phyloP scores from a whole-genome alignment of 2,329 filamentous ascomycete species.

The Neurospora sp. region DNA sequence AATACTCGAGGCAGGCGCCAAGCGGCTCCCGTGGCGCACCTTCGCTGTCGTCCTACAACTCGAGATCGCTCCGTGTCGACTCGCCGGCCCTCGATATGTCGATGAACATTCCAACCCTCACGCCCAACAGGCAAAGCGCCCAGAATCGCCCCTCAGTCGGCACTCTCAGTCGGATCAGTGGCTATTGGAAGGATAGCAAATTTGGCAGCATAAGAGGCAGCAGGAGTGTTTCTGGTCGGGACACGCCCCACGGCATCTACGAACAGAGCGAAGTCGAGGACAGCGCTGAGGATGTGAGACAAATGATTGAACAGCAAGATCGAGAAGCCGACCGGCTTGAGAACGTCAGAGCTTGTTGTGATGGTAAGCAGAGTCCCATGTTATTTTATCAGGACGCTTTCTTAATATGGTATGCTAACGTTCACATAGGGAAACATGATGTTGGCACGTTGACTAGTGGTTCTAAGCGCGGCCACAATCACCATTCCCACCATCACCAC shows the following conservation, averaged over 20 bases:
- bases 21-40: conserved; percentile 44
- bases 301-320: conserved; percentile 71
- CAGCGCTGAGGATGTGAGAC: conserved; percentile 72
- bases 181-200: conserved; percentile 45
- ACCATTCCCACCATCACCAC: conserved; percentile 24
- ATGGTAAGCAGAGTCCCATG: conserved; percentile 55
- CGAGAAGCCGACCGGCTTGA: conserved; percentile 71
- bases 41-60: conserved; percentile 75
- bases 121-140: conserved; percentile 33
- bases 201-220: conserved; percentile 42
- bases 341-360: conserved; percentile 94
- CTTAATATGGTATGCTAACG: conserved; percentile 13
- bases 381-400: background rate
- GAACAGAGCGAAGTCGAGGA: conserved; percentile 55
- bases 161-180: conserved; percentile 50
- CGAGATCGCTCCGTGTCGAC: conserved; percentile 57
- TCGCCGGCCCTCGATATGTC: conserved; percentile 45
- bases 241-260: conserved; percentile 32
- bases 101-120: conserved; percentile 47
- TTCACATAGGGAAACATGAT: conserved; percentile 59
- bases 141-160: conserved; percentile 25
- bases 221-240: conserved; percentile 36
- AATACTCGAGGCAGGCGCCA: conserved; percentile 32
- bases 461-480: conserved; percentile 35
- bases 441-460: conserved; percentile 49